These are phyloP conservation scores for Leptographium wingfieldii DNA, from an alignment of 2,329 filamentous ascomycete genomes.

Conservation along the genomic window DNA sequence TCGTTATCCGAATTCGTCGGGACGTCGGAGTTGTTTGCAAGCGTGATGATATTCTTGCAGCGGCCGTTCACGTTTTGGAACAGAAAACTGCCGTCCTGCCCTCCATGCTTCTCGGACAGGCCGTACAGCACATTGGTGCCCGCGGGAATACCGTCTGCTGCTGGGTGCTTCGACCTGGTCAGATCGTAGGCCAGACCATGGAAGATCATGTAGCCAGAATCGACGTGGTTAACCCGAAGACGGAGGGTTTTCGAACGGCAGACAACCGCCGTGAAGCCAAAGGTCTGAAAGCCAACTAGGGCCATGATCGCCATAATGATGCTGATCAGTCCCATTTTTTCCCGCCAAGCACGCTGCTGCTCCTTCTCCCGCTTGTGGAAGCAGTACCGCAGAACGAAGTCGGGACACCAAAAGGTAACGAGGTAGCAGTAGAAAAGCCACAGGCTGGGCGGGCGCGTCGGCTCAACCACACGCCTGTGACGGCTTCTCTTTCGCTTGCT, in stretches of 20 bases:
- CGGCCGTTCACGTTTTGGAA: constrained; percentile 98
- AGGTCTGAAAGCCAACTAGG: constrained; percentile 88
- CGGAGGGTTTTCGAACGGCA: constrained; percentile 62
- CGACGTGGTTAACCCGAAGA: constrained; percentile 72
- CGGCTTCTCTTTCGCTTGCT: constrained; percentile 17
- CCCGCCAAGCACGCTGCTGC: constrained; percentile 86
- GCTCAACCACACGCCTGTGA: constrained; percentile 44
- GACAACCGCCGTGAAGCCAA: constrained; percentile 85
- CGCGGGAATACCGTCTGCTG: constrained; percentile 61
- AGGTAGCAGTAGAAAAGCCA: constrained; percentile 96
- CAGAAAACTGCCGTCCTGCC: constrained; percentile 89
- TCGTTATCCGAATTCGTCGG: constrained; percentile 61
- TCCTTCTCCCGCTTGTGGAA: constrained; percentile 77
- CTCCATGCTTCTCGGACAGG: constrained; percentile 65
- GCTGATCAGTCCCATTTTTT: constrained; percentile 95
- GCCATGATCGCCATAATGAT: constrained; percentile 81
- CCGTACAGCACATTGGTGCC: constrained; percentile 78
- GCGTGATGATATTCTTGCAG: constrained; percentile 82
- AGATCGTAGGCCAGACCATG: constrained; percentile 87
- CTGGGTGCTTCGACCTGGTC: constrained; percentile 61
- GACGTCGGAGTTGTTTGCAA: constrained; percentile 58
- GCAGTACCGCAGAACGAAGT: constrained; percentile 72
- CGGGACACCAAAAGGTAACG: constrained; percentile 88
- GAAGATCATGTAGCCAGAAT: constrained; percentile 82
- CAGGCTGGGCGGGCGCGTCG: constrained; percentile 65